Evolutionary conservation across 2,329 filamentous ascomycete genomes (phyloP), one percentile per base, ranked within the genome.

Genomic region (Blumeria hordei): DNA sequence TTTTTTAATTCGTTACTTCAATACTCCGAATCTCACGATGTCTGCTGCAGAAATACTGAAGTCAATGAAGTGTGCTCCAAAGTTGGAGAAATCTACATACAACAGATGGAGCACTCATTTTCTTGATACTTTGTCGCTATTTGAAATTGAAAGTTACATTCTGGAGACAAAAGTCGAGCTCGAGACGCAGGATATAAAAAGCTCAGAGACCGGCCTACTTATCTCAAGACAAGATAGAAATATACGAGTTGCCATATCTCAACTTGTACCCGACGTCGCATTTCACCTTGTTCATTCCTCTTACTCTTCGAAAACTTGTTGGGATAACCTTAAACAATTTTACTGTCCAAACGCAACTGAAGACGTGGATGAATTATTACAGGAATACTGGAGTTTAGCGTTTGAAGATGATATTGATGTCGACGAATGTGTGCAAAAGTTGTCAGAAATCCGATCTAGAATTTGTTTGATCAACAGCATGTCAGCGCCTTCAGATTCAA

Each of bases 21-120:
- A 28, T 28, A 28, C 21, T 28, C 21, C 21, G 2, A 28, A 28
- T 28, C 21, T 28, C 21, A 45, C 11, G 14, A 52, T 52, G 33
- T 37, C 49, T 37, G 49, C 28, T 10, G 49, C 49, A 36, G 32
- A 51, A 18, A 51, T 51, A 35, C 21, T 51, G 14, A 51, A 51
- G 18, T 51, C 49, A 14, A 51, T 51, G 49, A 51, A 35, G 32
- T 32, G 33, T n/a, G 49, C 49, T 18, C 49, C 49, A 36, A 52
- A 52, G n/a, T 18, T 52, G 2, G 49, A 37, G 12, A 52, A 35
- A 14, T n/a, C 32, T 21, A 37, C n/a, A 7, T 52, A 52, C 33
- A 52, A 52, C 36, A 34, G 49, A 18, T 52, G 49, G 49, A 52
- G 49, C 12, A 52, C 33, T 36, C 49, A 52, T 37, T 52, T 52